A percentile compares a stretch with the other conserved stretches of the same genome.
phyloP scores from a whole-genome alignment of 176 grass and related monocot genomes.

The Cymbopogon citratus region DNA sequence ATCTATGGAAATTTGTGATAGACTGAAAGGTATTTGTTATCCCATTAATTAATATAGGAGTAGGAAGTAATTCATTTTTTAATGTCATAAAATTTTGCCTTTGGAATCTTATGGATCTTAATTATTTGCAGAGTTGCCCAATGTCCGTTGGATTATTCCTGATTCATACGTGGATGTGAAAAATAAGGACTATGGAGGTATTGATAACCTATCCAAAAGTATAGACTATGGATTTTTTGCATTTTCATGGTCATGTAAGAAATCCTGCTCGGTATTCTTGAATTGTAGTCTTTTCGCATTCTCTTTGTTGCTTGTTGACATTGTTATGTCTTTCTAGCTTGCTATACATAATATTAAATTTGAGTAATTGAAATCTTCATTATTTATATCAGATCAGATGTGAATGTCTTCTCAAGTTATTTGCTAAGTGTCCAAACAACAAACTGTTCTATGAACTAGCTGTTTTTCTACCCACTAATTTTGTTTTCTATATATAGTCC shows the following conservation, averaged over 20 bases:
- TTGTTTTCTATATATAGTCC: background rate
- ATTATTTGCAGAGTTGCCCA: constrained; percentile 49
- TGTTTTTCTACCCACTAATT: background rate
- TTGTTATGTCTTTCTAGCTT: background rate
- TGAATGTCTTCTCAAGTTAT: too few relatives aligned
- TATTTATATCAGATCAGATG: background rate
- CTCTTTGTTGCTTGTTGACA: background rate
- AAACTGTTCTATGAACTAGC: background rate
- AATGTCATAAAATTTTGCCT: background rate
- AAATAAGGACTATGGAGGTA: constrained; percentile 94
- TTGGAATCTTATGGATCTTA: constrained; percentile 13
- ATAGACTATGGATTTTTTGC: background rate
- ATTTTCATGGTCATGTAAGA: background rate
- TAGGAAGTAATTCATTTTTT: background rate
- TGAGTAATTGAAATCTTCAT: background rate
- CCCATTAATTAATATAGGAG: background rate
- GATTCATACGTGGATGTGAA: constrained; percentile 78
- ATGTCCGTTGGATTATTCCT: constrained; percentile 69
- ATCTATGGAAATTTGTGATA: constrained; percentile 50
- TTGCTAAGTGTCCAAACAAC: too few relatives aligned
- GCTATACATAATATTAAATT: background rate
- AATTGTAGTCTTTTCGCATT: background rate
- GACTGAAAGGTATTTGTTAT: constrained; percentile 44
- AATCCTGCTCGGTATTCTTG: background rate
- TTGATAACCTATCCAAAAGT: background rate